phyloP scores from a whole-genome alignment of 2,329 filamentous ascomycete species.

The Ophiostoma novo-ulmi region DNA sequence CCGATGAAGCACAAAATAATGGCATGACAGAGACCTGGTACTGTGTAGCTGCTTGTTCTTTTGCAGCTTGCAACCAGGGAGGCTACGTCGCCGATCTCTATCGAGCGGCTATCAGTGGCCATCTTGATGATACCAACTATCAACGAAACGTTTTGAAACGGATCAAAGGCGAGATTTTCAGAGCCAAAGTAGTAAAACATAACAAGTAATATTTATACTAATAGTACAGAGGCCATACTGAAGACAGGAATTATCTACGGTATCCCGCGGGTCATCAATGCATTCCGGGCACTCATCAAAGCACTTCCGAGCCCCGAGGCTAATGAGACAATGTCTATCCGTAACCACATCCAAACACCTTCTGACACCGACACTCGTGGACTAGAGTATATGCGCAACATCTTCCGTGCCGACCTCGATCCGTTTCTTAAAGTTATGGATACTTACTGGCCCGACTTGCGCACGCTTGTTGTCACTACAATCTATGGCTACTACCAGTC shows the following conservation, averaged over 20 bases:
- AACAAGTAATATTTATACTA: not conserved
- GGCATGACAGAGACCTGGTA: not conserved
- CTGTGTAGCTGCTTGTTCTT: not conserved
- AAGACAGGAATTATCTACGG: not conserved
- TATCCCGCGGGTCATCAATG: not conserved
- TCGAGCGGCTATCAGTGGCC: not conserved
- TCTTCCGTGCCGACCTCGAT: not conserved
- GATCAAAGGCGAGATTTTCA: not conserved
- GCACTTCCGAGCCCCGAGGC: not conserved
- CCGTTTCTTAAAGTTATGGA: not conserved
- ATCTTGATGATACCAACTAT: not conserved
- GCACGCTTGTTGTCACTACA: not conserved
- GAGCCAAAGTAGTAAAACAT: too few species aligned
- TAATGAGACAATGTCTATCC: not conserved
- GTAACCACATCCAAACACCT: not conserved
- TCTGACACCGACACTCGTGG: not conserved
- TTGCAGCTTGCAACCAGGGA: not conserved
- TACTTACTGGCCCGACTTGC: not conserved
- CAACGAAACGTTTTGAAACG: not conserved
- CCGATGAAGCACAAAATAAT: not conserved
- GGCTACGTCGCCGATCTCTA: not conserved
- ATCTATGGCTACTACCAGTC: not conserved
- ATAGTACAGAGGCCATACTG: not conserved
- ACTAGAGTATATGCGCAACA: not conserved
- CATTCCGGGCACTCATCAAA: not conserved